A percentile compares a stretch with the other conserved stretches of the same genome.
phyloP scores from a whole-genome alignment of 257 asterid genomes.

The Ballota nigra region DNA sequence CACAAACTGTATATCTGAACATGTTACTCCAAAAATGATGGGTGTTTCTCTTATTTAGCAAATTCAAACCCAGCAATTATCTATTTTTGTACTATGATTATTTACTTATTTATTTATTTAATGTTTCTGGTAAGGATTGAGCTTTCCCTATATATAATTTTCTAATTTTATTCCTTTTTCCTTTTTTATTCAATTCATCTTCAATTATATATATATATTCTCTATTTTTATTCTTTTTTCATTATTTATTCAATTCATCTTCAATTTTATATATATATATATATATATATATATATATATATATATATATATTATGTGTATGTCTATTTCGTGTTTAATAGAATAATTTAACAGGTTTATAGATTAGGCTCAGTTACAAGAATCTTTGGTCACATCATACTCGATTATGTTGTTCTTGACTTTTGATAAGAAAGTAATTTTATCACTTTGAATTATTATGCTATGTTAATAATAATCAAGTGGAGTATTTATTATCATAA shows the following conservation, averaged over 20 bases:
- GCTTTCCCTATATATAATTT: neutral
- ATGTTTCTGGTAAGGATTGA: neutral
- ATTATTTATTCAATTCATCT: neutral
- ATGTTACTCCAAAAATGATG: neutral
- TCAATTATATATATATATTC: neutral
- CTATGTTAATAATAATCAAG: no score
- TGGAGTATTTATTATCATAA: neutral
- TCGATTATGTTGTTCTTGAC: conserved; percentile 41
- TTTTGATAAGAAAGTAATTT: conserved; percentile 15
- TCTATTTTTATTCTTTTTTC: no score
- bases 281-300: neutral
- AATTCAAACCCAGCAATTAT: neutral
- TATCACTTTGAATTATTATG: neutral
- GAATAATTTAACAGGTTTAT: conserved; percentile 23
- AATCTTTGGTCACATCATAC: conserved; percentile 60
- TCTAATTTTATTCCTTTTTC: no score
- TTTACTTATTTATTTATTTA: neutral
- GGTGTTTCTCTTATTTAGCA: neutral
- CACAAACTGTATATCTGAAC: neutral
- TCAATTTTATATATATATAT: neutral
- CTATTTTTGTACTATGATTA: neutral
- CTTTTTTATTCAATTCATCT: neutral
- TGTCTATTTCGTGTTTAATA: conserved; percentile 26
- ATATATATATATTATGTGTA: no score
- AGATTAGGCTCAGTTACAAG: conserved; percentile 39